phyloP scores from a whole-genome alignment of 2,329 filamentous ascomycete species.

The Hypoxylon sp. region DNA sequence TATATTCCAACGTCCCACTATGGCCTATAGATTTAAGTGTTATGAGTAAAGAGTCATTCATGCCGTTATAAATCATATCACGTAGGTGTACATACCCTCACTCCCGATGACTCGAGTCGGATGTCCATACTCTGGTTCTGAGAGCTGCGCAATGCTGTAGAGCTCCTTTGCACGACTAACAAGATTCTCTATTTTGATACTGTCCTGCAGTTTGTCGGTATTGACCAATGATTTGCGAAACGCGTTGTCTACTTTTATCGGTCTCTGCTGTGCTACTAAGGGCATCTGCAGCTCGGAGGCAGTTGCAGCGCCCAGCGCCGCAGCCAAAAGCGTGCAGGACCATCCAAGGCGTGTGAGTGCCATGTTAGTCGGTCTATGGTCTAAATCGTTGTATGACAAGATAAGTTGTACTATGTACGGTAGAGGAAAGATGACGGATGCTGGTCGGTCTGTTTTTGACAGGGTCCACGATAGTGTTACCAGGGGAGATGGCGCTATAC shows the following conservation, averaged over 20 bases:
- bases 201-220: slow-evolving; percentile 68
- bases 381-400: neutral
- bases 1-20: slow-evolving; percentile 74
- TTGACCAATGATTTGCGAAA: slow-evolving; percentile 61
- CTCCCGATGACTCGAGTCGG: slow-evolving; percentile 81
- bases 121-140: slow-evolving; percentile 73
- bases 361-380: slow-evolving; percentile 27
- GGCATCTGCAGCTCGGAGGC: slow-evolving; percentile 50
- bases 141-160: slow-evolving; percentile 72
- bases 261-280: slow-evolving; percentile 41
- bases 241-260: slow-evolving; percentile 28
- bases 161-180: slow-evolving; percentile 72
- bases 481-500: slow-evolving; percentile 36
- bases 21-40: slow-evolving; percentile 65
- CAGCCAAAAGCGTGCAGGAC: slow-evolving; percentile 24
- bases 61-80: neutral
- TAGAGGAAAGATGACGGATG: slow-evolving; percentile 20
- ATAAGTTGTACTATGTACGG: too few relatives aligned
- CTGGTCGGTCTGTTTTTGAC: slow-evolving; percentile 33
- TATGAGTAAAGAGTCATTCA: slow-evolving; percentile 11
- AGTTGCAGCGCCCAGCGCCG: slow-evolving; percentile 40
- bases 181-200: slow-evolving; percentile 70
- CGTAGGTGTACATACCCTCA: slow-evolving; percentile 61
- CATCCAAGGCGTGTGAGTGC: slow-evolving; percentile 14
- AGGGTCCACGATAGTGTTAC: slow-evolving; percentile 24